A percentile compares a stretch with the other conserved stretches of the same genome.
Evolutionary conservation across 1,284 basidiomycete genomes (phyloP).

Genomic region (Ganoderma sp.): DNA sequence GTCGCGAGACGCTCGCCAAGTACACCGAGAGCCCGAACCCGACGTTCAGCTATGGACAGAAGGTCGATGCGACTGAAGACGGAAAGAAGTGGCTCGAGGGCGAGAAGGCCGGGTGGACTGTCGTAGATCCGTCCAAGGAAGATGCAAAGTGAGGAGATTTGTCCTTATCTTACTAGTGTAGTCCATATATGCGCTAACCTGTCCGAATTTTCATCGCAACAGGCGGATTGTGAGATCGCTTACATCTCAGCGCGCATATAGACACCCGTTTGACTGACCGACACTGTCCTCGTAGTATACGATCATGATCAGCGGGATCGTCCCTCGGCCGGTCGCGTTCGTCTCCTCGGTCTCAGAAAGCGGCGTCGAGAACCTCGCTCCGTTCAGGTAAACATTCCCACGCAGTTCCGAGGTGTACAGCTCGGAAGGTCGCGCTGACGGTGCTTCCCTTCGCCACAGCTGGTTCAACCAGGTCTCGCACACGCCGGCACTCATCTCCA

Average conservation of each 20-base stretch:
- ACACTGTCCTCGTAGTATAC: conserved; percentile 30
- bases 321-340: conserved; percentile 78
- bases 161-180: neutral
- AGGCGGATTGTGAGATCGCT: conserved; percentile 28
- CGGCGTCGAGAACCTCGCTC: conserved; percentile 69
- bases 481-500: conserved; percentile 69
- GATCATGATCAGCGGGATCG: conserved; percentile 70
- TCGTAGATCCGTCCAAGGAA: conserved; percentile 55
- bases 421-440: neutral
- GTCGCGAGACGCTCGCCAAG: conserved; percentile 32
- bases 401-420: neutral
- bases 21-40: conserved; percentile 62
- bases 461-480: conserved; percentile 67
- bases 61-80: conserved; percentile 51
- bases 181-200: neutral
- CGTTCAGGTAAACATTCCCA: conserved; percentile 55
- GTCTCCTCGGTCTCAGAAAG: conserved; percentile 65
- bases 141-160: conserved; percentile 48
- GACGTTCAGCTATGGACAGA: conserved; percentile 61
- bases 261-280: no score
- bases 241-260: neutral
- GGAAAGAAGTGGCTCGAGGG: conserved; percentile 59
- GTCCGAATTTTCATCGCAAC: neutral
- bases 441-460: conserved; percentile 38
- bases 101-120: conserved; percentile 59